Evolutionary conservation across 805 yeast species (phyloP).

Genomic region (Ogataea pignaliae): DNA sequence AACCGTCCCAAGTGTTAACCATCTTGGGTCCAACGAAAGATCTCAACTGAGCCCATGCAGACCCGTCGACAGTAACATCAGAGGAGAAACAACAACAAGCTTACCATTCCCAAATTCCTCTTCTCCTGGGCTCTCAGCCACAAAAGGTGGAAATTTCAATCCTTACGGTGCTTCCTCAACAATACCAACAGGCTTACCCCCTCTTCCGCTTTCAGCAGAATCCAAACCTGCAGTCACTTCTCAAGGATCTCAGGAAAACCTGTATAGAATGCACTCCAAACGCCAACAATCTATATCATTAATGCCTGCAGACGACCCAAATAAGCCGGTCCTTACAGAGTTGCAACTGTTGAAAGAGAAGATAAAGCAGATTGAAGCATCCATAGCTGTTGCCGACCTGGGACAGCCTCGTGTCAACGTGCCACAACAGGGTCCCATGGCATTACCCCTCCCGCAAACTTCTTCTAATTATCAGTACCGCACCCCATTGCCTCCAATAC

Average conservation of each 20-base stretch:
- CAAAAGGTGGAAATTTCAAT: too few relatives aligned
- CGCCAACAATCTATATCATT: neutral
- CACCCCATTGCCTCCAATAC: constrained; percentile 21
- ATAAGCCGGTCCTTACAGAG: constrained; percentile 23
- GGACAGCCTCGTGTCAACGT: neutral
- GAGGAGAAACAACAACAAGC: neutral
- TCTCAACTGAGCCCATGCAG: constrained; percentile 8
- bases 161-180: too few relatives aligned
- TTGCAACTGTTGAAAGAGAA: constrained; percentile 36
- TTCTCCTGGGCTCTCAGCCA: too few relatives aligned
- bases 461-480: constrained; percentile 5
- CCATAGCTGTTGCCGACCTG: constrained; percentile 33
- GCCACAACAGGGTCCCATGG: neutral
- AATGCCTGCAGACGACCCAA: neutral
- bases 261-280: neutral
- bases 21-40: constrained; percentile 24
- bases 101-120: too few relatives aligned
- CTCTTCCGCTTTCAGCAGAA: neutral
- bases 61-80: constrained; percentile 3
- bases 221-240: neutral
- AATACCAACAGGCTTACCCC: too few relatives aligned
- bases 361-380: constrained; percentile 43
- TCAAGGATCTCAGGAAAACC: neutral
- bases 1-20: constrained; percentile 10
- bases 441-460: constrained; percentile 9